phyloP scores from a whole-genome alignment of 768 basidiomycete genomes.

The Leccinum obscurum region DNA sequence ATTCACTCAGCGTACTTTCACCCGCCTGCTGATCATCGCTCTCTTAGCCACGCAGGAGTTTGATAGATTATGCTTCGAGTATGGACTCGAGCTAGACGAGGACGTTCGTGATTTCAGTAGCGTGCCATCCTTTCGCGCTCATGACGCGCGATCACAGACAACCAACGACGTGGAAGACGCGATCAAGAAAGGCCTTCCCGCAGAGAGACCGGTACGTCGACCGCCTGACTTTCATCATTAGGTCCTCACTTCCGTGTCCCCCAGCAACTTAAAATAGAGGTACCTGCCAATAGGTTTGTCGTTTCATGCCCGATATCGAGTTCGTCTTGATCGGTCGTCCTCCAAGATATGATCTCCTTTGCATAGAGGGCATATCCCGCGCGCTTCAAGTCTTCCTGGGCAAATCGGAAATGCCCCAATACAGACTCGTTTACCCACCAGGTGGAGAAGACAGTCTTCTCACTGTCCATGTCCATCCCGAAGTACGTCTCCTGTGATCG shows the following conservation, averaged over 20 bases:
- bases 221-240: background rate
- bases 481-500: constrained; percentile 48
- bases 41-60: constrained; percentile 86
- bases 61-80: constrained; percentile 94
- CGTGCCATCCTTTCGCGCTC: constrained; percentile 1
- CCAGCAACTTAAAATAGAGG: constrained; percentile 97
- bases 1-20: constrained; percentile 7
- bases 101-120: constrained; percentile 61
- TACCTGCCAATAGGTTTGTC: constrained; percentile 90
- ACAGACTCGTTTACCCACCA: constrained; percentile 70
- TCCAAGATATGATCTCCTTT: constrained; percentile 91
- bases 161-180: constrained; percentile 83
- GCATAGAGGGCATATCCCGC: constrained; percentile 93
- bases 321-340: constrained; percentile 8
- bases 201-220: constrained; percentile 73
- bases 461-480: constrained; percentile 66
- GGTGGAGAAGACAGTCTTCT: constrained; percentile 67
- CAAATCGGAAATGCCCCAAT: constrained; percentile 63
- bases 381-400: constrained; percentile 83
- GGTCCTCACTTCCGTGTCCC: constrained; percentile 10
- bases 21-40: constrained; percentile 11
- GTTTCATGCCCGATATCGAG: background rate
- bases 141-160: constrained; percentile 53
- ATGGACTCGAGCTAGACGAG: constrained; percentile 96
- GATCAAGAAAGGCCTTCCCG: constrained; percentile 79